Conservation (phyloP, 371 early-diverging fungal genomes). For the Mucor circinelloides region DNA sequence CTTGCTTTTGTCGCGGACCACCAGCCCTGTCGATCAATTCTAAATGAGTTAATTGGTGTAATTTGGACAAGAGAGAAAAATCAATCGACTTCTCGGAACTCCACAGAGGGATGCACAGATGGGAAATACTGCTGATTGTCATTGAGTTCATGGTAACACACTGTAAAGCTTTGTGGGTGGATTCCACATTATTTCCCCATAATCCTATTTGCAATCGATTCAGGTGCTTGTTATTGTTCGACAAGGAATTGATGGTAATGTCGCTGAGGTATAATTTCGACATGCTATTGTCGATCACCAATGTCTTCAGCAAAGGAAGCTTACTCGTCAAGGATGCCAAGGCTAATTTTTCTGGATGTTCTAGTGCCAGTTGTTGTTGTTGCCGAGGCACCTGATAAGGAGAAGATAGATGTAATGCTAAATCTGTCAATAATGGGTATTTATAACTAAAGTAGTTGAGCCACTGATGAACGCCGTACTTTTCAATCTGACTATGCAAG, state of each 20-base stretch:
- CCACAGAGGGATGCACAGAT: conserved; percentile 5
- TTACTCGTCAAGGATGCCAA: background rate
- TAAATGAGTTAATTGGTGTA: background rate
- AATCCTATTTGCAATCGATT: background rate
- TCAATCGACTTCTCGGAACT: conserved; percentile 4
- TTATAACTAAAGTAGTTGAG: background rate
- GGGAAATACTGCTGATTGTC: background rate
- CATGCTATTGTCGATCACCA: conserved; percentile 6
- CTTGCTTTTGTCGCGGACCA: background rate
- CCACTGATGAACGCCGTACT: background rate
- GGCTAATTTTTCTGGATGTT: background rate
- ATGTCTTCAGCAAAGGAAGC: background rate
- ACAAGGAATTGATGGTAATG: background rate
- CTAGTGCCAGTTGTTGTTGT: background rate
- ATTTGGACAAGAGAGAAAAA: background rate
- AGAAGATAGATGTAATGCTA: background rate
- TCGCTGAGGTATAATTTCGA: conserved; percentile 3
- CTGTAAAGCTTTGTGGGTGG: background rate
- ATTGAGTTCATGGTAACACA: background rate
- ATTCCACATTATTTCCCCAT: background rate
- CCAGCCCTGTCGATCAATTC: background rate
- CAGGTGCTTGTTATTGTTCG: background rate
- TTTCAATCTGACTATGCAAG: background rate
- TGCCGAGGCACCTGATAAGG: background rate
- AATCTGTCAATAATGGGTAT: background rate